phyloP scores from a whole-genome alignment of 805 yeast genomes.

The Kockiozyma suomiensis region DNA sequence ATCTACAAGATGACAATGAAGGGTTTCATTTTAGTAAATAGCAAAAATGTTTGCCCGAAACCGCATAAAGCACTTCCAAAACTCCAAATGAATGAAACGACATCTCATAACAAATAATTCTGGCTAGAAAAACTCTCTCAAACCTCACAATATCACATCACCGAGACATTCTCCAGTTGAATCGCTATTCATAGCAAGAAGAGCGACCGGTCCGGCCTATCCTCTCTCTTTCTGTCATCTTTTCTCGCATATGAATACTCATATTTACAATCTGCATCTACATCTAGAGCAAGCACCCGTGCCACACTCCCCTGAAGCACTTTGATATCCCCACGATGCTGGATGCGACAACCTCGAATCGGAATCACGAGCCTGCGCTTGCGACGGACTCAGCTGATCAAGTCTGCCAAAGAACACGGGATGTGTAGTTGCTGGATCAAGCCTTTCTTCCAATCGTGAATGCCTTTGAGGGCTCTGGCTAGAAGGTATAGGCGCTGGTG shows the following conservation, averaged over 20 bases:
- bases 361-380: neutral
- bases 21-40: no score
- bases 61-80: no score
- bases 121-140: no score
- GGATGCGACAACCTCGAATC: slow-evolving; percentile 30
- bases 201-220: no score
- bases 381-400: slow-evolving; percentile 1
- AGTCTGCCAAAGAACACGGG: slow-evolving; percentile 31
- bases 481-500: neutral
- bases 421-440: slow-evolving; percentile 21
- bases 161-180: no score
- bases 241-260: no score
- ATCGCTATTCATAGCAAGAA: no score
- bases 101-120: no score
- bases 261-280: neutral
- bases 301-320: slow-evolving; percentile 6
- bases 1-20: no score
- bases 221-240: neutral
- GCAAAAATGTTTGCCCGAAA: no score
- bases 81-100: neutral
- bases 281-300: slow-evolving; percentile 10
- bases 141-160: no score
- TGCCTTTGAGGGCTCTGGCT: neutral
- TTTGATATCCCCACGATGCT: slow-evolving; percentile 31
- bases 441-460: neutral